Conservation (phyloP, 2,329 filamentous ascomycete genomes). For the Aureobasidium subglaciale region DNA sequence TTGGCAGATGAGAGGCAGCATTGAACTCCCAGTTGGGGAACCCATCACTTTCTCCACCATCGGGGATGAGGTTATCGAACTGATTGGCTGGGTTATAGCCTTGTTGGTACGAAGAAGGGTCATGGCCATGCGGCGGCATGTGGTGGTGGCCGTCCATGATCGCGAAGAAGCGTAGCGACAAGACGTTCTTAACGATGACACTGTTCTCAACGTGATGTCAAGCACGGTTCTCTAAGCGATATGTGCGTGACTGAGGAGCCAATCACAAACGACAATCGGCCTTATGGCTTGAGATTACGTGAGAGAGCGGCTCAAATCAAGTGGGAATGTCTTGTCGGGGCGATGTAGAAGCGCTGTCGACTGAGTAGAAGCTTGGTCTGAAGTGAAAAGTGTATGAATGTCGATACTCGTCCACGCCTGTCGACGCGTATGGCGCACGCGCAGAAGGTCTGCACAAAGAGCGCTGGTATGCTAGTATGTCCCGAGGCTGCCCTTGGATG, state of each 20-base stretch:
- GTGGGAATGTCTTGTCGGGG: constrained; percentile 15
- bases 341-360: constrained; percentile 4
- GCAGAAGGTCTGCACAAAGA: background rate
- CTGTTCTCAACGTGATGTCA: background rate
- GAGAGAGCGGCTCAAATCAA: constrained; percentile 14
- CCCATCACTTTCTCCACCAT: constrained; percentile 14
- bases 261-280: constrained; percentile 16
- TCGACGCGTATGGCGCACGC: background rate
- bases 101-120: constrained; percentile 20
- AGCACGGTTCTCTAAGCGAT: constrained; percentile 10
- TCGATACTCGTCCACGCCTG: background rate
- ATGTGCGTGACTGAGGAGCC: constrained; percentile 6
- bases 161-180: background rate
- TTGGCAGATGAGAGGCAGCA: constrained; percentile 12
- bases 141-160: constrained; percentile 19
- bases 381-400: constrained; percentile 10
- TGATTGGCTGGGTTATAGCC: constrained; percentile 18
- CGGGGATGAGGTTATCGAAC: constrained; percentile 9
- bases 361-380: constrained; percentile 9
- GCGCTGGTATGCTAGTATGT: constrained; percentile 8
- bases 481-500: background rate
- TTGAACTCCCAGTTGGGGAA: constrained; percentile 15
- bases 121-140: constrained; percentile 22
- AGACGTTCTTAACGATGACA: background rate
- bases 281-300: constrained; percentile 16